Evolutionary conservation across 2,329 filamentous ascomycete genomes (phyloP).

Genomic region (Botrytis byssoidea): DNA sequence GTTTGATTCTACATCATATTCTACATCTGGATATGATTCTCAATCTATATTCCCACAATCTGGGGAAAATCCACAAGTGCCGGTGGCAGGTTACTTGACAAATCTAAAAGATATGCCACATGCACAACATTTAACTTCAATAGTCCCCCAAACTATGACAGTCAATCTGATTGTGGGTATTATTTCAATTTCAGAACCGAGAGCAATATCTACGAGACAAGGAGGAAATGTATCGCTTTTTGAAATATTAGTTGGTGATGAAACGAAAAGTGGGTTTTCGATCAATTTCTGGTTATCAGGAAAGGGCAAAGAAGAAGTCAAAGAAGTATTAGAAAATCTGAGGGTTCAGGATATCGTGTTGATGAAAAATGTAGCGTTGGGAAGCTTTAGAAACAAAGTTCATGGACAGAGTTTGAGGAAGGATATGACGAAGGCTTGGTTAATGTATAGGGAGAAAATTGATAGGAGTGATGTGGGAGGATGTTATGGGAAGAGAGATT

Average conservation of each 20-base stretch:
- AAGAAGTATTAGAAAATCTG: conserved; percentile 45
- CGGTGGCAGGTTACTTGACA: conserved; percentile 47
- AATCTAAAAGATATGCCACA: conserved; percentile 70
- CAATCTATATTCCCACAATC: conserved; percentile 19
- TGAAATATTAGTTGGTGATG: conserved; percentile 80
- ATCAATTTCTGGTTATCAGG: conserved; percentile 77
- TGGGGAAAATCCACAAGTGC: conserved; percentile 30
- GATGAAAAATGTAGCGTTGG: conserved; percentile 74
- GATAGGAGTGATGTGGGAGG: conserved; percentile 54
- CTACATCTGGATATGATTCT: conserved; percentile 39
- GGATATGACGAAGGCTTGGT: conserved; percentile 65
- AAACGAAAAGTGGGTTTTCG: conserved; percentile 76
- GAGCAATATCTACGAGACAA: conserved; percentile 61
- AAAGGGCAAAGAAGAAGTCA: conserved; percentile 33
- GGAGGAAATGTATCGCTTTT: conserved; percentile 63
- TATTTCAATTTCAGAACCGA: conserved; percentile 63
- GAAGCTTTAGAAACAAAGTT: conserved; percentile 71
- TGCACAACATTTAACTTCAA: conserved; percentile 61
- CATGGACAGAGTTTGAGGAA: conserved; percentile 80
- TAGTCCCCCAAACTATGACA: conserved; percentile 77
- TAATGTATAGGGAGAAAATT: conserved; percentile 59
- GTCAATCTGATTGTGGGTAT: conserved; percentile 79
- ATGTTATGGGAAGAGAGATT: conserved; percentile 53
- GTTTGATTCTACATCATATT: conserved; percentile 38
- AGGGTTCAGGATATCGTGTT: conserved; percentile 75